Base-by-base conservation (phyloP, 1,284 basidiomycete genomes). In the Schizopora paradoxa region DNA sequence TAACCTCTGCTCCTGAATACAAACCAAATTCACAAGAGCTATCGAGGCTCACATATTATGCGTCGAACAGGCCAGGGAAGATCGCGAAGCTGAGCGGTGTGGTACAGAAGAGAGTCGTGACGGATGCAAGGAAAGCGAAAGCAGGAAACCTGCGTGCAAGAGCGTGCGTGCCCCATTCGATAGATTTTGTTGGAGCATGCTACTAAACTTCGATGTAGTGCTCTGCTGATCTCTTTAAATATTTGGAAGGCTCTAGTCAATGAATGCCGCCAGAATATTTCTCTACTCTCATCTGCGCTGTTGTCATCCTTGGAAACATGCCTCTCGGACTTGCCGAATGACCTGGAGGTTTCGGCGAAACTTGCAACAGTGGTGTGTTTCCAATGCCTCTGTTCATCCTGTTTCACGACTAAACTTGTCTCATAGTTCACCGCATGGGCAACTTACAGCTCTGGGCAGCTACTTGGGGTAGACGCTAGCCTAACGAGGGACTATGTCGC, bases 11-110 rank as follows among this genome's bases (percentile, higher is more conserved):
- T 21, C 84, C 89, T 27, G 86, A 90, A 45, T 95, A 84, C 64
- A 78, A 77, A 33, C 91, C 92, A 1, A 87, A 92, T 54, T 77
- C 86, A 0, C 93, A 96, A 63, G 93, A 97, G 60, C 75, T 97
- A 26, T 91, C 90, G 45, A 82, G 87, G 37, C 74, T 99, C 51
- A 91, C 90, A 4, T 97, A 97, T 67, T 94, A 92, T 72, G 91
- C 89, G 7, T 82, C 85, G 8, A 92, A 94, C 65, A 82, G 86
- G 57, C 91, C 93, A 1, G 84, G 86, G 26, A 95, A 96, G 67
- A 76, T 97, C 19, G 75, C 83, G 48, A 95, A 95, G 62, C 76
- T 98, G 25, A 84, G 85, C 11, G 73, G 73, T 45, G 90, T 93
- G 61, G 71, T 99, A 40, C 86, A 94, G 62, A 88, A 85, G 59